Evolutionary conservation across 2,329 filamentous ascomycete species (phyloP), one percentile per base, ranked within the genome.

Genomic region (Thielaviopsis populi): DNA sequence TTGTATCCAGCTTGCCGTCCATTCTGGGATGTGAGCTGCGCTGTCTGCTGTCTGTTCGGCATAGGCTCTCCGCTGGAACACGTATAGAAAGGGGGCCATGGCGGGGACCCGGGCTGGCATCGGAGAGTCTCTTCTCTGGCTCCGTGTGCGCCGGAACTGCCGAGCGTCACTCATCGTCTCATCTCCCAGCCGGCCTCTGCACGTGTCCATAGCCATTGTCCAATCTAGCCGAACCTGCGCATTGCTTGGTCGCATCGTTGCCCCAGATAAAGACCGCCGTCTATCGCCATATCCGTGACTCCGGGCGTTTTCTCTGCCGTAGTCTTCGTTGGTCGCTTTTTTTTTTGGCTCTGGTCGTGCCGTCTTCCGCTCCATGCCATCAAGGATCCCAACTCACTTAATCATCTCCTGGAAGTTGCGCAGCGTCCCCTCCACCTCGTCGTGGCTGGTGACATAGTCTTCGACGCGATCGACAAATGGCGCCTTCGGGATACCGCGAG

Each of bases 331-430:
- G 22, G 22, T 15, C 19, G 56, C 42, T 27, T 6, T 33, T 11
- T 11, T 42, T 24, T n/a, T n/a, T n/a, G n/a, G n/a, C n/a, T n/a
- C n/a, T 1, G 19, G 58, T 43, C 58, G 40, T 60, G 19, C 19
- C 30, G 7, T 56, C 50, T 56, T 11, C n/a, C 27, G 33, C 50
- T 56, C n/a, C 22, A 33, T 56, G 13, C 8, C n/a, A 1, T 17
- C n/a, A 1, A 37, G 33, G 27, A 30, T 10, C 5, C 30, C 27
- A 33, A 76, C 81, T 74, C 80, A 94, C 88, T 88, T 89, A 69
- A 95, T 95, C 89, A 95, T 94, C 78, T 95, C 89, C 73, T 92
- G 89, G 73, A 95, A 95, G 73, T 82, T 90, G 72, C 87, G 85
- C 71, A 95, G 78, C 17, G 88, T 91, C 56, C 81, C 79, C 72